A percentile compares a stretch with the other conserved stretches of the same genome.
phyloP scores from a whole-genome alignment of 371 early-diverging fungal genomes.

The Apophysomyces sp. region DNA sequence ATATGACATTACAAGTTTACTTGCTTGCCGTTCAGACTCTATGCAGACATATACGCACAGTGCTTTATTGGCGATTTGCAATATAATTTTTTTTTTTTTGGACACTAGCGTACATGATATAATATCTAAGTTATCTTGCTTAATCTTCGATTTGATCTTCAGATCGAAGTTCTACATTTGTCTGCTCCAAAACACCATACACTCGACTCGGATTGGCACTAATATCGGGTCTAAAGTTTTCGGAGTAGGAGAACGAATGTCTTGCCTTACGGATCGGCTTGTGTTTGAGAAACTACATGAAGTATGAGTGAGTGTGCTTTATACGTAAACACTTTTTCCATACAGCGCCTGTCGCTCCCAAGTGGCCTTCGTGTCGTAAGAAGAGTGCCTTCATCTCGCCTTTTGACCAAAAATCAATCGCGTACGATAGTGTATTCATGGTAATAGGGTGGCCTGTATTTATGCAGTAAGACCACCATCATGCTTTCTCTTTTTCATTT shows the following conservation, averaged over 20 bases:
- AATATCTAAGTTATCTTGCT: not conserved
- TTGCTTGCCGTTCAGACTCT: no score
- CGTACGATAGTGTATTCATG: constrained; percentile 96
- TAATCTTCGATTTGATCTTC: constrained; percentile 16
- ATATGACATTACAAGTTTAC: no score
- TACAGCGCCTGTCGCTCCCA: constrained; percentile 93
- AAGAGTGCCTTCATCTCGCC: constrained; percentile 94
- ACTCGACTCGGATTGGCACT: constrained; percentile 24
- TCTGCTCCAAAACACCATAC: constrained; percentile 27
- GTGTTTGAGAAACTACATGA: constrained; percentile 54
- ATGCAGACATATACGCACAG: no score
- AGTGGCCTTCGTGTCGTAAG: constrained; percentile 94
- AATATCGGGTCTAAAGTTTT: constrained; percentile 63
- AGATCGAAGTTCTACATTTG: constrained; percentile 29
- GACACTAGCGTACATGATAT: not conserved
- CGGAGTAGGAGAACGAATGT: constrained; percentile 66
- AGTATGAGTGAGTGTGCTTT: constrained; percentile 22
- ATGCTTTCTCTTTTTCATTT: not conserved
- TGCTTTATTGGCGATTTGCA: no score
- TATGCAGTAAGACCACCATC: not conserved
- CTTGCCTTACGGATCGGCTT: constrained; percentile 46
- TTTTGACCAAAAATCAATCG: constrained; percentile 96
- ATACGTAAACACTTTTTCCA: constrained; percentile 20
- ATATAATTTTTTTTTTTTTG: no score
- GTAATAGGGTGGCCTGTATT: constrained; percentile 82